Evolutionary conservation across 495 filamentous ascomycete species (phyloP), one percentile per base, ranked within the genome.

Genomic region (Pseudomonodictys pantanalensis): DNA sequence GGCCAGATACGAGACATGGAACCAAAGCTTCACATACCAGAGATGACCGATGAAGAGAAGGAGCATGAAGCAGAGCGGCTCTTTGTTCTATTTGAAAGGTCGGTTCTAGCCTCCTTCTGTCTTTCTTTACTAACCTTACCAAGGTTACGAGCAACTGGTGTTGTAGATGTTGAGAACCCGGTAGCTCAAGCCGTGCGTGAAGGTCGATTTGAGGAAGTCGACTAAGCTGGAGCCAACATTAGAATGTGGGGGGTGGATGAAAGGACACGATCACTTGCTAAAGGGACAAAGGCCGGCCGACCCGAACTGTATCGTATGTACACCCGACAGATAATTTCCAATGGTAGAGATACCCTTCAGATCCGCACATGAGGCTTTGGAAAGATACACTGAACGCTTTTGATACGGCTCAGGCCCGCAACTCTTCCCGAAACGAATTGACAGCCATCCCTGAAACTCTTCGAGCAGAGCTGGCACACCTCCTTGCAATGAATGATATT

Each of bases 31-130:
- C 12, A 45, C 2, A 72, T 76, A 10, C 82, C 82, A 0, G 80
- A 85, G 24, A 97, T 97, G 92, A 92, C 88, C 3, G 77, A 85
- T 25, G 92, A 89, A 53, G 92, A 97, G 78, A 95, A 87, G 72
- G 90, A 96, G 68, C 78, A 88, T 35, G 92, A 97, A 69, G 92
- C 92, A 0, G 92, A 97, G 70, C 84, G 81, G 62, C 75, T 97
- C 0, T 96, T 97, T 74, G 90, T 97, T 12, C 76, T 97, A 17
- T 97, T 97, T 74, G 91, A 97, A 72, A 35, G 32, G 32, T 35
- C 32, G 32, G 32, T 35, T 35, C 32, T 35, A 84, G 46, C 26
- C 12, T 50, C 18, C 18, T 23, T 26, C 26, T 11, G 10, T 33
- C 18, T 8, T n/a, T 30, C 17, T 11, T 17, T 52, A 58, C 62